Evolutionary conservation across 176 grass and related monocot species (phyloP), one percentile per base, ranked within the genome.

Genomic region (Raddia distichophylla): DNA sequence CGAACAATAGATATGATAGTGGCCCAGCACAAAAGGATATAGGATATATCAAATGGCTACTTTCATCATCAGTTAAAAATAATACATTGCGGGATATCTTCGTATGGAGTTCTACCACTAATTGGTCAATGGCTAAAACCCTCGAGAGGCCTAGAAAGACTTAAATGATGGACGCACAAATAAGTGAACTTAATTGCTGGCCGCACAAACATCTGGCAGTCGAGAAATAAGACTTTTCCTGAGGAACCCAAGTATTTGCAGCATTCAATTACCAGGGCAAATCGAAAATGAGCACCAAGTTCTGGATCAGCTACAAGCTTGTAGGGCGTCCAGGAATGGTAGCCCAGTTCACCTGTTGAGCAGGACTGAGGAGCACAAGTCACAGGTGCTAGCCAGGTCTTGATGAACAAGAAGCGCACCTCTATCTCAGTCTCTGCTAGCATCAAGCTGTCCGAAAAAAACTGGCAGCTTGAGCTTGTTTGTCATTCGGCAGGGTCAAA

Each of bases 401-500:
- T 22, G 55, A 52, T 72, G 57, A 61, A 49, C 54, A 81, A n/a
- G 27, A 60, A 69, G 55, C 54, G 40, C 52, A 3, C 32, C 22
- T 7, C 35, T 1, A 50, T 43, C 63, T 67, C 50, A 11, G 67
- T 43, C 18, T 56, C 54, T 20, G 32, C 48, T 20, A 0, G 10
- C 54, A 60, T 81, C 54, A 27, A 52, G 3, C 51, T 69, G 37
- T 47, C 51, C 58, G 37, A 33, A 10, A 61, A 0, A 32, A 27
- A 7, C 33, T 18, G 3, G 67, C 6, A 10, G 45, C 56, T 73
- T 64, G 1, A 51, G 9, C 60, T 64, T 37, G 8, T 54, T 54
- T 42, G 55, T 97, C 79, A 94, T 76, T 83, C 75, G 0, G 84
- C 86, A 15, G 90, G 92, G 72, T 98, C 92, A 70, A 93, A 93